Evolutionary conservation across 805 yeast genomes (phyloP).

Genomic region (Monosporozyma siamensis): DNA sequence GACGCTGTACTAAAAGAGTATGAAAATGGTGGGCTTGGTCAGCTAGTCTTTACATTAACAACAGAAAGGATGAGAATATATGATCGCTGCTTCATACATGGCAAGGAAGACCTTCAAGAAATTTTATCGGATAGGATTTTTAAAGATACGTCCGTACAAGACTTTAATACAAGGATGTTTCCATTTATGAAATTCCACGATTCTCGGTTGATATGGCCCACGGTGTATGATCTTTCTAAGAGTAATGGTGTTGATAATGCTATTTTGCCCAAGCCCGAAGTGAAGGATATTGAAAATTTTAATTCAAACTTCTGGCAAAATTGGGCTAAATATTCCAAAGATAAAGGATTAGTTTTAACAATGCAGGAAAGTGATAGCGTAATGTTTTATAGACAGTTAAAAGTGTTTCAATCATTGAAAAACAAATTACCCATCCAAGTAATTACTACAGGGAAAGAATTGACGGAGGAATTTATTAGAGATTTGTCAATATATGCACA

Average conservation of each 20-base stretch:
- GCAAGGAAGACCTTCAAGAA: slow-evolving; percentile 1
- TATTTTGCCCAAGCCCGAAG: slow-evolving; percentile 3
- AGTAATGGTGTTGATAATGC: slow-evolving; percentile 2
- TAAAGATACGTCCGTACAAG: slow-evolving; percentile 1
- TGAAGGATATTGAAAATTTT: slow-evolving; percentile 5
- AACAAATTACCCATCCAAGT: slow-evolving; percentile 27
- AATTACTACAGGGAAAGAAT: slow-evolving; percentile 22
- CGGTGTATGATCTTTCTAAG: neutral
- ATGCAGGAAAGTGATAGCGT: slow-evolving; percentile 13
- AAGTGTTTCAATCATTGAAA: slow-evolving; percentile 14
- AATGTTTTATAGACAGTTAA: slow-evolving; percentile 18
- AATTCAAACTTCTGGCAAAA: slow-evolving; percentile 20
- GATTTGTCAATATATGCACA: slow-evolving; percentile 9
- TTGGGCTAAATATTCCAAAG: slow-evolving; percentile 19
- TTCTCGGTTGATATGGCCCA: slow-evolving; percentile 2
- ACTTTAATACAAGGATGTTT: slow-evolving; percentile 3
- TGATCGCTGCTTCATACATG: slow-evolving; percentile 20
- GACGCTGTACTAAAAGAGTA: neutral
- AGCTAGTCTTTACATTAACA: neutral
- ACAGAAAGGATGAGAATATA: slow-evolving; percentile 23
- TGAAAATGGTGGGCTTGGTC: neutral
- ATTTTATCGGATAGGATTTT: neutral
- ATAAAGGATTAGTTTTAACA: slow-evolving; percentile 25
- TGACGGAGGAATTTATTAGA: slow-evolving; percentile 12
- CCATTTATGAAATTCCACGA: neutral